These are phyloP conservation scores for Peniophora sp. DNA, from an alignment of 1,284 basidiomycete genomes.

Conservation along the genomic window DNA sequence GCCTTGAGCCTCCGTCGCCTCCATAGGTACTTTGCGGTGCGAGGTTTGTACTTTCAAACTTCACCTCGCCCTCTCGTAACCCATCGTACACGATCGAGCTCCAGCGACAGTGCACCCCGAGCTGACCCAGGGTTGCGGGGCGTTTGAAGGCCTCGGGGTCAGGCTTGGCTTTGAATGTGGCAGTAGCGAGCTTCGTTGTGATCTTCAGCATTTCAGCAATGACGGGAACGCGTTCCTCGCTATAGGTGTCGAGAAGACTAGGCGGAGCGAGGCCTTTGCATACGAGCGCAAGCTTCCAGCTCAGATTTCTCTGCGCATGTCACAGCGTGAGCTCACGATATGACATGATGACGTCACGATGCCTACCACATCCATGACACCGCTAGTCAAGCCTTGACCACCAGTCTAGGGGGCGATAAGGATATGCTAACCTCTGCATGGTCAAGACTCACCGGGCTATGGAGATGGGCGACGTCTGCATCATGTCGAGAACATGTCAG, in stretches of 20 bases:
- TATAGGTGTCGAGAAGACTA: conserved; percentile 15
- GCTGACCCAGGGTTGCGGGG: conserved; percentile 23
- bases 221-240: conserved; percentile 17
- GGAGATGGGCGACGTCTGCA: conserved; percentile 11
- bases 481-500: not conserved
- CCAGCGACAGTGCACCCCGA: conserved; percentile 41
- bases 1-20: conserved; percentile 11
- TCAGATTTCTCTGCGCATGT: conserved; percentile 15
- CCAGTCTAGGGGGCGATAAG: conserved; percentile 3
- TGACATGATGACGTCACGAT: not conserved
- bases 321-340: not conserved
- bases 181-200: conserved; percentile 8
- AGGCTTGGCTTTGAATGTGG: conserved; percentile 12
- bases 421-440: too few species aligned
- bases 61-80: conserved; percentile 11
- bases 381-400: conserved; percentile 12
- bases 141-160: conserved; percentile 4
- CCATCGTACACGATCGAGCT: conserved; percentile 37
- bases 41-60: conserved; percentile 6
- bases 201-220: conserved; percentile 17
- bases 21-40: conserved; percentile 14
- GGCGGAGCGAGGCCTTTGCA: conserved; percentile 11
- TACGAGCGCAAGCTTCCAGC: conserved; percentile 18
- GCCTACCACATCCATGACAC: conserved; percentile 10
- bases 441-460: conserved; percentile 4